Evolutionary conservation across 345 rosid genomes (phyloP).

Genomic region (Gossypium rotundifolium): DNA sequence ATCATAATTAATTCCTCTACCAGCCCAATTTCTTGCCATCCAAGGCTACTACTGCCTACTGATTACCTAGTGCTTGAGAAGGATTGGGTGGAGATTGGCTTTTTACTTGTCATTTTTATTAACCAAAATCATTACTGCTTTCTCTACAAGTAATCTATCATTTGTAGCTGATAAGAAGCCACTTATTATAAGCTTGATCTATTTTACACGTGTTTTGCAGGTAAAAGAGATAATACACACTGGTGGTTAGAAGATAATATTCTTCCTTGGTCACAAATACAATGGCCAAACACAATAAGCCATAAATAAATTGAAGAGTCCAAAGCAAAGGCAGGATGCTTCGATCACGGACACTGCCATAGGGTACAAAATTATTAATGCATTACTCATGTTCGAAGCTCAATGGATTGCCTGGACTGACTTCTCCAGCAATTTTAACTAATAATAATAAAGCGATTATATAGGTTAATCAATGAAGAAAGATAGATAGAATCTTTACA

Average conservation of each 20-base stretch:
- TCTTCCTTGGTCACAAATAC: neutral
- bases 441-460: neutral
- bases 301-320: neutral
- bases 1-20: neutral
- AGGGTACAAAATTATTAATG: neutral
- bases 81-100: neutral
- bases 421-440: neutral
- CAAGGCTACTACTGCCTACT: neutral
- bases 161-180: neutral
- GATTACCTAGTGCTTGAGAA: neutral
- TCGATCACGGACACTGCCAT: neutral
- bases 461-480: neutral
- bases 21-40: neutral
- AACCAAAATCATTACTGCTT: neutral
- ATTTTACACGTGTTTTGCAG: neutral
- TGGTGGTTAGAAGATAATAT: neutral
- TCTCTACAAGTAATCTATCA: neutral
- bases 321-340: neutral
- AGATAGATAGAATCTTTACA: neutral
- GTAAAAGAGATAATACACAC: neutral
- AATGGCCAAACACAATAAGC: neutral
- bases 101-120: neutral
- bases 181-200: too few relatives aligned
- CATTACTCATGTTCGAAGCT: neutral
- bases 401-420: neutral